Percentiles rank a stretch among this genome's conserved stretches.
Conservation (phyloP, 345 rosid species). For the Citrus inodora region DNA sequence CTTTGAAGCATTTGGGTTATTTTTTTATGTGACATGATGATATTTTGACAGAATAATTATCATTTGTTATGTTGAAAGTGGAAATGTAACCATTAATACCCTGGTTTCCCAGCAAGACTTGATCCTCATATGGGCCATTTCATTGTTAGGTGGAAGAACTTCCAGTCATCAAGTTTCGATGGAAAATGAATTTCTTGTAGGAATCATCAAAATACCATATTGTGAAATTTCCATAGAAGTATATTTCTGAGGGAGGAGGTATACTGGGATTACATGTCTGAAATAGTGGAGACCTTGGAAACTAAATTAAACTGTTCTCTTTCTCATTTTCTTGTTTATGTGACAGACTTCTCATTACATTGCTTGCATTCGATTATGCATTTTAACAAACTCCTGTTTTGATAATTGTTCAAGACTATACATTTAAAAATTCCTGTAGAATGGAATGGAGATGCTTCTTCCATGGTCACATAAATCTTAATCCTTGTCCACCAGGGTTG, state of each 20-base stretch:
- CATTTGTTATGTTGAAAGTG: neutral
- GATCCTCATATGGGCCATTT: conserved; percentile 1
- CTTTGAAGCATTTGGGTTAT: neutral
- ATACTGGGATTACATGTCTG: neutral
- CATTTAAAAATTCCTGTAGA: neutral
- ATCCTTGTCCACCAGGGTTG: neutral
- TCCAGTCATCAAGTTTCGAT: neutral
- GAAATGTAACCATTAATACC: neutral
- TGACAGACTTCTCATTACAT: conserved; percentile 5
- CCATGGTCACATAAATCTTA: neutral
- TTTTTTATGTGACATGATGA: neutral
- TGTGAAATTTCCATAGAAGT: neutral
- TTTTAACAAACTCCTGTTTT: neutral
- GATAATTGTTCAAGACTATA: neutral
- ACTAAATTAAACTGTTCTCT: neutral
- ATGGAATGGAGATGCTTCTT: neutral
- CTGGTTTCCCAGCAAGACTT: neutral
- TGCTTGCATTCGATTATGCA: neutral
- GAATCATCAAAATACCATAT: conserved; percentile 1
- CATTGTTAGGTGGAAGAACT: neutral
- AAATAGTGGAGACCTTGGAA: neutral
- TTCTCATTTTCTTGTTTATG: neutral
- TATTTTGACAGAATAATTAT: neutral
- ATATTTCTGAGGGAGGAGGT: neutral
- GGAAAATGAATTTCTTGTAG: neutral